phyloP scores from a whole-genome alignment of 2,329 filamentous ascomycete species.

The Boeremia lycopersici region DNA sequence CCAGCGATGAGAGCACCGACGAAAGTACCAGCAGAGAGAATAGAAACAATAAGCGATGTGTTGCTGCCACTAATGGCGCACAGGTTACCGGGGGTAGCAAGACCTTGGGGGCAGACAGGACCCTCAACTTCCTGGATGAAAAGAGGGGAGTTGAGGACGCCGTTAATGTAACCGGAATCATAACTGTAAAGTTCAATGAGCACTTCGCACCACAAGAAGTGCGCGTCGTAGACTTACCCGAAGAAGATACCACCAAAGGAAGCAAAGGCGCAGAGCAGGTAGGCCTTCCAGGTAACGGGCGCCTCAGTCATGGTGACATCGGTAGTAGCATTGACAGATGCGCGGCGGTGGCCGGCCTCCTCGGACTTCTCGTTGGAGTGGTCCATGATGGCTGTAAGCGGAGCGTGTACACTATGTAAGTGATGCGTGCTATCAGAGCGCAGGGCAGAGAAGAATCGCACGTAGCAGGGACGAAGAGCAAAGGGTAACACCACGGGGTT shows the following conservation, averaged over 20 bases:
- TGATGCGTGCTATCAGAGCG: conserved; percentile 1
- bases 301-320: conserved; percentile 60
- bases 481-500: background rate
- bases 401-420: background rate
- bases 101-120: conserved; percentile 34
- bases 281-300: conserved; percentile 51
- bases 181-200: conserved; percentile 2
- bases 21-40: conserved; percentile 78
- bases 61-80: conserved; percentile 16
- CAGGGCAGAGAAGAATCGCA: conserved; percentile 1
- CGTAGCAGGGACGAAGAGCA: conserved; percentile 5
- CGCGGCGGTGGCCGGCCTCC: background rate
- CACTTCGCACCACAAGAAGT: conserved; percentile 53
- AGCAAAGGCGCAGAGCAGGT: conserved; percentile 46
- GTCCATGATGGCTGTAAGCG: conserved; percentile 7
- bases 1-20: conserved; percentile 72
- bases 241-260: conserved; percentile 47
- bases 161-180: conserved; percentile 29
- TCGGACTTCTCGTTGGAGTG: conserved; percentile 2
- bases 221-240: conserved; percentile 19
- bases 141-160: conserved; percentile 17
- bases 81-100: conserved; percentile 26
- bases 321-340: conserved; percentile 9
- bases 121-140: conserved; percentile 19
- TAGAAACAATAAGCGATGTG: conserved; percentile 68